Evolutionary conservation across 371 early-diverging fungal species (phyloP).

Genomic region (Parasitella parasitica): DNA sequence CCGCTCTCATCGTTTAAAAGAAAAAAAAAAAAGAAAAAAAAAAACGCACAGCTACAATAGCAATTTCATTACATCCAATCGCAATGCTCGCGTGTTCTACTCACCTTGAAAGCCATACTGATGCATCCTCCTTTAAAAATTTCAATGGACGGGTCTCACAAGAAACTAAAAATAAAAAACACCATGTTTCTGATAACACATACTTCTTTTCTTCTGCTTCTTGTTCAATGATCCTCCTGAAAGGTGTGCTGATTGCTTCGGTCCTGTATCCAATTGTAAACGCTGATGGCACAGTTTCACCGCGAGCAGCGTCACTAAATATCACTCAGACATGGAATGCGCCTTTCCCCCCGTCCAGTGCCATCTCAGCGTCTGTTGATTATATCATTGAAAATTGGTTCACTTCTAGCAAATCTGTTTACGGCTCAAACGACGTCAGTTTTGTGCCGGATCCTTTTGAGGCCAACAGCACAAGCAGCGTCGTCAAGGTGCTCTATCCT

Average conservation of each 20-base stretch:
- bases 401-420: slow-evolving; percentile 3
- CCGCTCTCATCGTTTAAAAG: background rate
- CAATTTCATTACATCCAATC: background rate
- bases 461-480: background rate
- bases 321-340: slow-evolving; percentile 38
- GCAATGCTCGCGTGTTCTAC: background rate
- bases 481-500: slow-evolving; percentile 18
- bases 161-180: background rate
- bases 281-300: background rate
- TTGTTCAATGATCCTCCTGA: background rate
- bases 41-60: no score
- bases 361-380: slow-evolving; percentile 1
- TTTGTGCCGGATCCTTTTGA: slow-evolving; percentile 14
- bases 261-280: background rate
- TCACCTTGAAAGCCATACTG: background rate
- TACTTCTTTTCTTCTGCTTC: background rate
- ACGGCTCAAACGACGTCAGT: slow-evolving; percentile 8
- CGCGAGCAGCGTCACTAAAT: slow-evolving; percentile 26
- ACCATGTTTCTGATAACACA: background rate
- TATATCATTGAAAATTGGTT: slow-evolving; percentile 18
- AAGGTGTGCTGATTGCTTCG: background rate
- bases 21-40: background rate
- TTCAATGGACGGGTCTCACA: slow-evolving; percentile 1
- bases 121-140: background rate
- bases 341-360: slow-evolving; percentile 16